Percentiles rank a stretch among this genome's conserved stretches.
Evolutionary conservation across 163 green algal genomes (phyloP).

Genomic region (Chloromonas sp.): DNA sequence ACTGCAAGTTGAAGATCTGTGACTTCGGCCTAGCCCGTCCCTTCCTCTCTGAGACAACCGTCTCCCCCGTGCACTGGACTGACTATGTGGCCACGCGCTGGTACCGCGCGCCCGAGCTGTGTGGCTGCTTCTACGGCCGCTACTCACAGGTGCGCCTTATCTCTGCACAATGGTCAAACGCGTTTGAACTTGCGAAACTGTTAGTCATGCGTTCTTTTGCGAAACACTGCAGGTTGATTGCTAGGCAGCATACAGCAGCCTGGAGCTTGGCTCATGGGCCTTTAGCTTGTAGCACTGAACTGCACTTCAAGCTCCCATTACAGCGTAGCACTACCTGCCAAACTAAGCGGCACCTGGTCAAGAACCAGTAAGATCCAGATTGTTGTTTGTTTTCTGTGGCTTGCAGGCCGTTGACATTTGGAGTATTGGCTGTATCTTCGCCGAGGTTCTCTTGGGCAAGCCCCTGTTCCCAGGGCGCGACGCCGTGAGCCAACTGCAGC

Average conservation of each 20-base stretch:
- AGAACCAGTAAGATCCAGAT: no score
- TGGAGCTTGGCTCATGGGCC: no score
- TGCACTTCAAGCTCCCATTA: no score
- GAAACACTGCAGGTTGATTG: no score
- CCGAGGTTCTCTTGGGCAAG: constrained; percentile 84
- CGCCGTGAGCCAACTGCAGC: constrained; percentile 93
- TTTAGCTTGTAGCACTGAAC: no score
- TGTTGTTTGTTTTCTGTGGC: no score
- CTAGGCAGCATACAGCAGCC: no score
- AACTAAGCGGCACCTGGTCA: no score
- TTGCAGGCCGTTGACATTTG: constrained; percentile 91
- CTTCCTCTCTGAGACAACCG: constrained; percentile 46
- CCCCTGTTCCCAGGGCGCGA: constrained; percentile 97
- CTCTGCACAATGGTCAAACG: no score
- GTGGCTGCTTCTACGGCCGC: constrained; percentile 97
- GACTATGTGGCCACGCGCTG: constrained; percentile 83
- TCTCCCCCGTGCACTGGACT: constrained; percentile 87
- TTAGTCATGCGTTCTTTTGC: no score
- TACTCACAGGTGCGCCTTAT: constrained; percentile 59
- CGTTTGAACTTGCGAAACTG: no score
- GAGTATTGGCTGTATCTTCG: constrained; percentile 94
- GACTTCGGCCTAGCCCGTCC: constrained; percentile 96
- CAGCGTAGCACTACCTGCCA: no score
- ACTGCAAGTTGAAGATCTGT: constrained; percentile 92
- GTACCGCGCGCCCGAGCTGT: constrained; percentile 97